Base-by-base conservation (phyloP, 1,139 yeast species). In the Casaregolazyma lundiana region DNA sequence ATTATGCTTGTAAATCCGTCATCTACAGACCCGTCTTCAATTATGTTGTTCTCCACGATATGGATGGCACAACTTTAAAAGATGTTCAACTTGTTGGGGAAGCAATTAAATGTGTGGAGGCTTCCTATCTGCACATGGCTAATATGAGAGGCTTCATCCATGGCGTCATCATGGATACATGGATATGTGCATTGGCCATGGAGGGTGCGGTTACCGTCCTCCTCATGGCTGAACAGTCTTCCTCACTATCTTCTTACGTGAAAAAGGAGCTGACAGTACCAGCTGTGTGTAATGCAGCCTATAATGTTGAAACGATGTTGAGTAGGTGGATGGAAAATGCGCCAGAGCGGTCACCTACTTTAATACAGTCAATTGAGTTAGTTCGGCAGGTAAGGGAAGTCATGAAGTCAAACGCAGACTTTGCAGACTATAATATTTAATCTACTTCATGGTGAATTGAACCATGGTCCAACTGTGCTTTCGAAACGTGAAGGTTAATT, bases 1-100 rank as follows among this genome's bases (percentile, higher is more conserved):
- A 52, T 36, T 47, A 49, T 21, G 49, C 56, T 4, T 51, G 54
- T 44, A 42, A 50, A 37, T 50, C 56, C 2, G 56, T 53, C 1
- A 50, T 53, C 6, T 52, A 49, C 43, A 38, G 55, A 9, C 55
- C 55, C 9, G 41, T 50, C 15, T 46, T 52, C 41, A 51, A 49
- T 32, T 45, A 51, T 20, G 52, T 52, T 15, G 49, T 52, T 13
- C 44, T 36, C 5, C 44, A 41, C 19, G 50, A 43, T 30, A 15
- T 49, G 19, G 50, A 51, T 17, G 32, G 34, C 18, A 43, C 22
- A 13, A 39, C 21, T 4, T 29, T 47, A 13, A 39, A 44, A 11
- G 52, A 47, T 21, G 32, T 34, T 5, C 45, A 40, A 9, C 34
- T 50, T 11, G 19, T 50, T 9, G 46, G 43, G 17, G 32, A 40